These are phyloP conservation scores for Clarireedia homoeocarpa DNA, from an alignment of 2,329 filamentous ascomycete genomes.

Conservation along the genomic window DNA sequence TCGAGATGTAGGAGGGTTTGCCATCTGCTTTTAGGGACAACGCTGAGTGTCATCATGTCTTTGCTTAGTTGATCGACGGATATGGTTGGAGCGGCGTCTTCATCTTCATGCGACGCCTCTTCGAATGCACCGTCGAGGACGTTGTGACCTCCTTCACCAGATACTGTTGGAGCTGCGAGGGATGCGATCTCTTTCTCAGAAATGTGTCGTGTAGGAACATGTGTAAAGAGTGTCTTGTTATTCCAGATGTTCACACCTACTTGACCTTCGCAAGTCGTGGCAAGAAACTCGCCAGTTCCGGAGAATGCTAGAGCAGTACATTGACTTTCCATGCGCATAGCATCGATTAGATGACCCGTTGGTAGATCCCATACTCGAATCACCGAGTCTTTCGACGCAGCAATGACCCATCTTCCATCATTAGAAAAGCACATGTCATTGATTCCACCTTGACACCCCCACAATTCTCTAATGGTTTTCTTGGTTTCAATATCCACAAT, in stretches of 20 bases:
- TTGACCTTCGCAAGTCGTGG: slow-evolving; percentile 72
- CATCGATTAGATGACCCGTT: slow-evolving; percentile 91
- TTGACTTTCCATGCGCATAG: slow-evolving; percentile 68
- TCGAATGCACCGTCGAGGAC: slow-evolving; percentile 71
- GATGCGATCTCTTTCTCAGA: slow-evolving; percentile 64
- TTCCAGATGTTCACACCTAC: slow-evolving; percentile 95
- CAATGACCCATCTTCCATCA: slow-evolving; percentile 89
- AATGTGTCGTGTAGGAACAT: slow-evolving; percentile 79
- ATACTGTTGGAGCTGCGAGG: slow-evolving; percentile 63
- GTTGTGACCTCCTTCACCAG: slow-evolving; percentile 72
- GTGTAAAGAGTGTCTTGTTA: slow-evolving; percentile 84
- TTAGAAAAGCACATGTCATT: slow-evolving; percentile 85
- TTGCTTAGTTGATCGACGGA: slow-evolving; percentile 69
- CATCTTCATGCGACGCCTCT: slow-evolving; percentile 41
- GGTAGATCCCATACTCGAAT: slow-evolving; percentile 91
- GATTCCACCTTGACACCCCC: slow-evolving; percentile 66
- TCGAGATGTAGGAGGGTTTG: slow-evolving; percentile 91
- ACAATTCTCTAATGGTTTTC: slow-evolving; percentile 86
- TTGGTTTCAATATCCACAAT: slow-evolving; percentile 87
- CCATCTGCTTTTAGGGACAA: slow-evolving; percentile 88
- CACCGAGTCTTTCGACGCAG: slow-evolving; percentile 71
- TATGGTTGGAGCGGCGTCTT: slow-evolving; percentile 46
- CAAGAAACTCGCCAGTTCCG: slow-evolving; percentile 85
- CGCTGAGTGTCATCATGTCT: slow-evolving; percentile 78
- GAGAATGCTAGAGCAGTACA: slow-evolving; percentile 87